Evolutionary conservation across 1,139 yeast species (phyloP), one percentile per base, ranked within the genome.

Genomic region (Yamadazyma trypodendri): DNA sequence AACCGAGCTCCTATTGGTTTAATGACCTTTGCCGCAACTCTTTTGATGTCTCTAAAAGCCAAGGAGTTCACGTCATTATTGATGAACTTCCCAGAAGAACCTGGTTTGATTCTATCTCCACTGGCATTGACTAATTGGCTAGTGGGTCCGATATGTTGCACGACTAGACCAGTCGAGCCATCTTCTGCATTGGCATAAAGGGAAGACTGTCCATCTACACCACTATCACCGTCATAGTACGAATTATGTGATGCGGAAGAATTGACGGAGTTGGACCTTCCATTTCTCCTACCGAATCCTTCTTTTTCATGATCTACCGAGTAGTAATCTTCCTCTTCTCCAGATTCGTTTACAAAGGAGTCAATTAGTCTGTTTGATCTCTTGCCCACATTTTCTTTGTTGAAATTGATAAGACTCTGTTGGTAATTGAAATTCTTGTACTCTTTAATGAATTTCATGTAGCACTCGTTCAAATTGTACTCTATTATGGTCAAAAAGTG

Each of bases 381-480:
- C 21, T 27, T 42, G 6, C 51, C 51, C 3, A 47, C 35, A 28
- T 48, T 44, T 1, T 41, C 43, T 20, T 41, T 36, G 24, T 47
- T 41, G 37, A 42, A 48, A 4, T 32, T 25, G 10, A 44, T 20
- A 8, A 22, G 31, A 7, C 36, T 34, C 27, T 43, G 45, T 22
- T 39, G 31, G 46, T 55, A 56, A 28, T 62, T 54, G 41, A 46
- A 67, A 17, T 53, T 50, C 7, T 61, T 48, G 44, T 70, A 71
- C 33, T 68, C 68, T 10, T 54, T 48, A 6, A 71, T 49, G 39
- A 71, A 71, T 24, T 55, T 56, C 4, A 49, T 38, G 46, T 71
- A 71, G 41, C 73, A 68, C 16, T 66, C 74, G 41, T 63, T 56
- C 20, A 71, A 46, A 46, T 71, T 72, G 43, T 67, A 66, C 20